phyloP scores from a whole-genome alignment of 1,284 basidiomycete species.

The Melampsora occidentalis region DNA sequence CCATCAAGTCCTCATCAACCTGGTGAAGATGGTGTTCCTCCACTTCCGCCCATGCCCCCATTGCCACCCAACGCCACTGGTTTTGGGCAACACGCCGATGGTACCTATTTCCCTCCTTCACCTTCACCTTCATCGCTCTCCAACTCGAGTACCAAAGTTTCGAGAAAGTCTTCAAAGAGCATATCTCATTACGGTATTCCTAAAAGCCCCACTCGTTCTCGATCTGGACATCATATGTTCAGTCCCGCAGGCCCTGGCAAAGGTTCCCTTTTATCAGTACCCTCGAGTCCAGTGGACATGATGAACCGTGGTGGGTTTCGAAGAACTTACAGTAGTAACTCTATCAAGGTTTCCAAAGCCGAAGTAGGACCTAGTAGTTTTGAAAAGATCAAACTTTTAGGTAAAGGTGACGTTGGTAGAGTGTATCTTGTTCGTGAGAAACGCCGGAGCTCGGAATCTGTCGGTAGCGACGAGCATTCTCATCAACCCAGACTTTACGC shows the following conservation, averaged over 20 bases:
- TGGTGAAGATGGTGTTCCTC: not conserved
- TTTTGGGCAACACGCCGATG: slow-evolving; percentile 37
- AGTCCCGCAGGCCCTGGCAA: not conserved
- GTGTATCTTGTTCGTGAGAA: slow-evolving; percentile 95
- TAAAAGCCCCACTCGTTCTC: not conserved
- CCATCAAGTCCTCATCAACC: not conserved
- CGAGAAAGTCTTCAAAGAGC: slow-evolving; percentile 19
- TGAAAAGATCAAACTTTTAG: slow-evolving; percentile 88
- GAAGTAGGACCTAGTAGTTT: slow-evolving; percentile 88
- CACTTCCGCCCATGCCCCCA: not conserved
- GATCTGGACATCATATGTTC: not conserved
- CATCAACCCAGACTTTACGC: slow-evolving; percentile 34
- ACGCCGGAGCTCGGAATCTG: slow-evolving; percentile 85
- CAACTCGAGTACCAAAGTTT: not conserved
- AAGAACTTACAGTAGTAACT: slow-evolving; percentile 93
- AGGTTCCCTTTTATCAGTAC: not conserved
- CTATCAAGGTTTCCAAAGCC: slow-evolving; percentile 77
- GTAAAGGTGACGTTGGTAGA: slow-evolving; percentile 92
- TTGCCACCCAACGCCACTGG: slow-evolving; percentile 29
- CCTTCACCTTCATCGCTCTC: slow-evolving; percentile 4
- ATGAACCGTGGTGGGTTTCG: slow-evolving; percentile 67
- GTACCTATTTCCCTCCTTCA: slow-evolving; percentile 24
- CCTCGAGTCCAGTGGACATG: not conserved
- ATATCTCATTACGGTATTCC: slow-evolving; percentile 13
- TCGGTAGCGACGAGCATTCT: slow-evolving; percentile 80